Percentiles rank a stretch among this genome's conserved stretches.
Conservation (phyloP, 306 rosid species). For the Elaeagnus macrophylla region DNA sequence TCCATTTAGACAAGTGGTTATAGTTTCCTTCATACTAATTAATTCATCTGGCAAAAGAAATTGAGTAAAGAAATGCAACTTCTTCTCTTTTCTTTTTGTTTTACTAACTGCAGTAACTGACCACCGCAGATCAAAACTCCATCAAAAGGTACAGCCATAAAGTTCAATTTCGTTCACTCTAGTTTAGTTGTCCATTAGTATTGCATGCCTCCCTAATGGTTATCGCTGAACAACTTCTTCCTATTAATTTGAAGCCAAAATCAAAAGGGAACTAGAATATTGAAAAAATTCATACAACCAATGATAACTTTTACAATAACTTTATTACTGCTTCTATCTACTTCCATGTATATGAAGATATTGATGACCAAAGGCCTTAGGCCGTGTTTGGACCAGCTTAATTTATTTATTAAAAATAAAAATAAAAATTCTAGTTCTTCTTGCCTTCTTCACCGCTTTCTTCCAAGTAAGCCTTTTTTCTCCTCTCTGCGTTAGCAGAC, state of each 20-base stretch:
- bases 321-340: neutral
- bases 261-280: neutral
- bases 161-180: neutral
- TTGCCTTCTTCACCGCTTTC: slow-evolving; percentile 84
- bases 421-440: slow-evolving; percentile 31
- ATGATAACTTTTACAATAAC: neutral
- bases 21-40: too few relatives aligned
- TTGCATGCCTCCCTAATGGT: neutral
- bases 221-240: too few relatives aligned
- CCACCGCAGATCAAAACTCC: too few relatives aligned
- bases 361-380: slow-evolving; percentile 1
- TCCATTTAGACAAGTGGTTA: too few relatives aligned
- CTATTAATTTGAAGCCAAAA: neutral
- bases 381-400: slow-evolving; percentile 1
- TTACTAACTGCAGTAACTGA: too few relatives aligned
- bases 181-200: slow-evolving; percentile 11
- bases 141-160: too few relatives aligned
- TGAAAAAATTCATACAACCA: neutral
- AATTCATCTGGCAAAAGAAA: too few relatives aligned
- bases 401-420: neutral
- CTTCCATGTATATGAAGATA: slow-evolving; percentile 13
- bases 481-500: slow-evolving; percentile 48
- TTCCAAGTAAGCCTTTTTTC: slow-evolving; percentile 76
- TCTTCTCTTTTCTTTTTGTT: too few relatives aligned
- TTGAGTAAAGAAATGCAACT: too few relatives aligned